These are phyloP conservation scores for Fusarium goolgardi DNA, from an alignment of 2,329 filamentous ascomycete species.

Conservation along the genomic window DNA sequence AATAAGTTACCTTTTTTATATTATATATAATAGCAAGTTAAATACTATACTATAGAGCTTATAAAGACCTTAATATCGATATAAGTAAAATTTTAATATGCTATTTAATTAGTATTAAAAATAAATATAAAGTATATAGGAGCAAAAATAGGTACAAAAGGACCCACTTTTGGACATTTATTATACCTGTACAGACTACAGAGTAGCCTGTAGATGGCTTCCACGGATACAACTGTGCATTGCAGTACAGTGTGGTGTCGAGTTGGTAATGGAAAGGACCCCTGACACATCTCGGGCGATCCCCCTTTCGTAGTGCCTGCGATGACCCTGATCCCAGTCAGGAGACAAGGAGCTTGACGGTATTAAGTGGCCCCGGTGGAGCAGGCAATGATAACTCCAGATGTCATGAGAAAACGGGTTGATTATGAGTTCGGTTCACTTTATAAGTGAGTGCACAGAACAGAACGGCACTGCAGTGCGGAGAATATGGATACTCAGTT, in stretches of 20 bases:
- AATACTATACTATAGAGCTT: too few species aligned
- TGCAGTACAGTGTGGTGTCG: slow-evolving; percentile 20
- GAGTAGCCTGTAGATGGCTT: slow-evolving; percentile 48
- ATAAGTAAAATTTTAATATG: too few species aligned
- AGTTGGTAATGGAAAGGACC: slow-evolving; percentile 9
- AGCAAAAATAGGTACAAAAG: too few species aligned
- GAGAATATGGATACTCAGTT: slow-evolving; percentile 19
- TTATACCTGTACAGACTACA: too few species aligned
- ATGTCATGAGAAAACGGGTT: slow-evolving; percentile 1
- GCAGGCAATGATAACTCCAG: slow-evolving; percentile 12
- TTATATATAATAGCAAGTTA: too few species aligned
- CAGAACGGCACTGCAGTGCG: slow-evolving; percentile 2
- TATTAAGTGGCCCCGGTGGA: slow-evolving; percentile 26
- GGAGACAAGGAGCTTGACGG: slow-evolving; percentile 37
- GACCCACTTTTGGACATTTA: too few species aligned
- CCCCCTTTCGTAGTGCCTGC: slow-evolving; percentile 38
- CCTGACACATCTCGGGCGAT: slow-evolving; percentile 36
- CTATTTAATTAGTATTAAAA: too few species aligned
- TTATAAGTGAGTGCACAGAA: neutral
- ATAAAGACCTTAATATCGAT: too few species aligned
- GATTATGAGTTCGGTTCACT: slow-evolving; percentile 5
- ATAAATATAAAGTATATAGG: too few species aligned
- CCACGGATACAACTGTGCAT: slow-evolving; percentile 6
- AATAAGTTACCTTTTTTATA: too few species aligned
- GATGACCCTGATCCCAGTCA: slow-evolving; percentile 39